These are phyloP conservation scores for Cinnamomum chago DNA, from an alignment of 164 flowering plant genomes.

Conservation along the genomic window DNA sequence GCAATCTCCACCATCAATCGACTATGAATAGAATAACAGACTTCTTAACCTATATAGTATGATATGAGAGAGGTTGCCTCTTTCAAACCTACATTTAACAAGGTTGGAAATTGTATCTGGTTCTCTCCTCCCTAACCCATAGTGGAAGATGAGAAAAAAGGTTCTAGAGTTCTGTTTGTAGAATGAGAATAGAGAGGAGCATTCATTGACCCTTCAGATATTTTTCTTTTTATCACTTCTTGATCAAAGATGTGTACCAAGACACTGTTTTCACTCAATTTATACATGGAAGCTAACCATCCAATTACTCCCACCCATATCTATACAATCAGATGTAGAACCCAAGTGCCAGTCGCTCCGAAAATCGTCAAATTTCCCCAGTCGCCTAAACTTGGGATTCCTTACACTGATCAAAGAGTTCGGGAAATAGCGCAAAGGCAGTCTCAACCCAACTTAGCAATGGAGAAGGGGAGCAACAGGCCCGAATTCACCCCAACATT, in stretches of 20 bases:
- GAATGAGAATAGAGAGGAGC: not conserved
- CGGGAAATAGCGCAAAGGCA: conserved; percentile 46
- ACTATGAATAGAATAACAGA: not conserved
- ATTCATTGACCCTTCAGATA: not conserved
- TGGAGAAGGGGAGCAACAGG: conserved; percentile 4
- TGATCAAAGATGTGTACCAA: conserved; percentile 1
- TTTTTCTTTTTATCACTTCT: not conserved
- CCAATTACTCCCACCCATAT: not conserved
- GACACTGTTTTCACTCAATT: not conserved
- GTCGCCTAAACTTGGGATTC: conserved; percentile 31
- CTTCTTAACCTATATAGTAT: not conserved
- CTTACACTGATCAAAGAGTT: conserved; percentile 33
- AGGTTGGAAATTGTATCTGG: not conserved
- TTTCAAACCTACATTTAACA: no score
- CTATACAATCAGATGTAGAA: conserved; percentile 3
- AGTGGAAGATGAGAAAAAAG: not conserved
- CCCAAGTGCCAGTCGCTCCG: conserved; percentile 6
- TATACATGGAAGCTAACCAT: not conserved
- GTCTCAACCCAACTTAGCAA: conserved; percentile 18
- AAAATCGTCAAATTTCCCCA: conserved; percentile 11
- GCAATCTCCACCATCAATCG: not conserved
- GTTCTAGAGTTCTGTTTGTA: not conserved
- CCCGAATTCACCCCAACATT: conserved; percentile 35
- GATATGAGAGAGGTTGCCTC: no score
- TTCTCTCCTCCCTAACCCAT: not conserved